phyloP scores from a whole-genome alignment of 2,329 filamentous ascomycete species.

The Saccharata proteae region DNA sequence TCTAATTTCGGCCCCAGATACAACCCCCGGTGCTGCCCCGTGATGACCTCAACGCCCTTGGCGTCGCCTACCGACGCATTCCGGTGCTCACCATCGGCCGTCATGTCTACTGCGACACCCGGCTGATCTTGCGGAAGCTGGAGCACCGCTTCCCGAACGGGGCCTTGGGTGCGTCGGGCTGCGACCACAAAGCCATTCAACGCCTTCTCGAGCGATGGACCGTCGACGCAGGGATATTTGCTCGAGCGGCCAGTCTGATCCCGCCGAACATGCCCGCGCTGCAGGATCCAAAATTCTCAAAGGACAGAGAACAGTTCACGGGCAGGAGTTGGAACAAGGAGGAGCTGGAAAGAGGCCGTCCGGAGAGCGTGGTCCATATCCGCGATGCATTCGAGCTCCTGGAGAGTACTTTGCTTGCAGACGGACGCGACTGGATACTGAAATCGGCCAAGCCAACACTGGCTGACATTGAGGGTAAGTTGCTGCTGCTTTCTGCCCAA shows the following conservation, averaged over 20 bases:
- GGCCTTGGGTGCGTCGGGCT: constrained; percentile 6
- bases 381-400: constrained; percentile 43
- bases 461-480: constrained; percentile 54
- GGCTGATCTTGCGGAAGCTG: constrained; percentile 54
- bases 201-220: constrained; percentile 44
- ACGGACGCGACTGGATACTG: constrained; percentile 56
- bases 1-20: constrained; percentile 32
- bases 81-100: constrained; percentile 54
- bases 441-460: constrained; percentile 40
- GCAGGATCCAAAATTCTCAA: constrained; percentile 45
- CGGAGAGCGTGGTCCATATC: constrained; percentile 46
- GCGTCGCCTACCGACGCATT: constrained; percentile 56
- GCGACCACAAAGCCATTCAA: constrained; percentile 37
- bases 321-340: constrained; percentile 31
- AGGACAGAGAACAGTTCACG: constrained; percentile 42
- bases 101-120: constrained; percentile 58
- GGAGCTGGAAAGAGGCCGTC: constrained; percentile 30
- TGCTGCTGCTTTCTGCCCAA: constrained; percentile 3
- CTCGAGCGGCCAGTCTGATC: constrained; percentile 39
- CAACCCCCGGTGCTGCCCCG: constrained; percentile 57
- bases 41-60: constrained; percentile 49
- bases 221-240: constrained; percentile 46
- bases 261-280: constrained; percentile 42
- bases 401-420: constrained; percentile 50
- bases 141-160: constrained; percentile 40